Base-by-base conservation (phyloP, 805 yeast genomes). In the Nakazawaea ernobii region DNA sequence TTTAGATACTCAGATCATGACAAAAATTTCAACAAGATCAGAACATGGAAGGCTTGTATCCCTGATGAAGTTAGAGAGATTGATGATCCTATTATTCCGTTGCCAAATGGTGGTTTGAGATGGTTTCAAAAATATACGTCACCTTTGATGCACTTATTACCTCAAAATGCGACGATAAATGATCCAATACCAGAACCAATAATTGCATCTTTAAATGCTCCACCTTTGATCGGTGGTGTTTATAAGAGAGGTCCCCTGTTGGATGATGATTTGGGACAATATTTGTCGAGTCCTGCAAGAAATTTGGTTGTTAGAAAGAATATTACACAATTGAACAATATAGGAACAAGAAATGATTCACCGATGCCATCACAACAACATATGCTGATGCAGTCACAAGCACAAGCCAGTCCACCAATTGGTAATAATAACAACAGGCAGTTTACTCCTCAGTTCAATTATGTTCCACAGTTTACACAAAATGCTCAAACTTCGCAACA, bases 11-110 rank as follows among this genome's bases (percentile, higher is more conserved):
- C 92, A 61, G 97, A 92, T 62, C 75, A 79, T 47, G 96, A 88
- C 58, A 87, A 88, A 63, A 83, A 83, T 28, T 94, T 94, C 73
- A 94, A 92, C 67, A 86, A 92, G 61, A 94, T 94, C 58, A 79
- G 98, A 60, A 92, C 99, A 2, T 94, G 99, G 99, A 92, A 89
- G 66, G 97, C 97, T 6, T 94, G 98, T 71, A 74, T 94, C 55
- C 99, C 99, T 0, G 98, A 94, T 65, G 98, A 92, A 65, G 86
- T 92, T 42, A 80, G 98, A 58, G 90, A 86, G 53, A 71, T 73
- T 47, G 92, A 87, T 58, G 97, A 91, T 59, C 85, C 86, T 32
- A 80, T 86, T 20, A 79, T 79, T 35, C 90, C 92, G 7, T 74
- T 92, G 43, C 70, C 74, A 48, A 66, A 60, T 46, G 50, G 50